These are phyloP conservation scores for Aspergillus neotritici DNA, from an alignment of 2,329 filamentous ascomycete species.

Conservation along the genomic window DNA sequence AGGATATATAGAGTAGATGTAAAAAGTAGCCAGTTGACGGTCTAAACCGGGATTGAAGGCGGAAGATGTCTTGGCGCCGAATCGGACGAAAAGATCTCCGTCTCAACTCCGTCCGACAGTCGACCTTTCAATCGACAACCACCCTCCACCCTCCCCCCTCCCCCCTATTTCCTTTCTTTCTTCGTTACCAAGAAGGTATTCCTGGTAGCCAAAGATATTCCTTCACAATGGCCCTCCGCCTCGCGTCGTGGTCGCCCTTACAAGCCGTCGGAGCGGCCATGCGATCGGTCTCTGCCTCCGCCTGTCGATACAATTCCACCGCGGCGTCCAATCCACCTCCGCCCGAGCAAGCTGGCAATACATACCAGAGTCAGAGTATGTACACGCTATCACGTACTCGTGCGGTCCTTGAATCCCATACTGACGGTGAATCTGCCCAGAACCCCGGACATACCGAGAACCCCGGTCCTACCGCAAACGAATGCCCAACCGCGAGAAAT, in stretches of 20 bases:
- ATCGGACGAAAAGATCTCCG: conserved; percentile 23
- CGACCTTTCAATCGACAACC: neutral
- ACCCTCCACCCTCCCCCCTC: conserved; percentile 2
- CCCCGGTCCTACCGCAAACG: conserved; percentile 18
- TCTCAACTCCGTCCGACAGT: conserved; percentile 9
- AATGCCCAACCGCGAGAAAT: conserved; percentile 27
- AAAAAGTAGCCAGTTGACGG: no score
- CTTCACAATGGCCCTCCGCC: conserved; percentile 25
- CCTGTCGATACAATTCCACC: conserved; percentile 33
- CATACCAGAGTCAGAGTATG: conserved; percentile 15
- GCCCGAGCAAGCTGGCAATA: conserved; percentile 16
- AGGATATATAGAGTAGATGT: no score
- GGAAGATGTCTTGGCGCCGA: conserved; percentile 8
- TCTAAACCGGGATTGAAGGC: no score
- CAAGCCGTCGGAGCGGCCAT: conserved; percentile 20
- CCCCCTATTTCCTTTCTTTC: neutral
- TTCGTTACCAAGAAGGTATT: neutral
- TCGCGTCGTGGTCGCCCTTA: conserved; percentile 24
- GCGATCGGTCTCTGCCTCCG: conserved; percentile 17
- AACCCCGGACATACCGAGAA: conserved; percentile 14
- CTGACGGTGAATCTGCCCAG: conserved; percentile 3
- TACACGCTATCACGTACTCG: neutral
- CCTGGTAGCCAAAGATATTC: neutral
- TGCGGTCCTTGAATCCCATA: neutral
- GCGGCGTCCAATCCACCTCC: conserved; percentile 22